Evolutionary conservation across 1,284 basidiomycete genomes (phyloP), one percentile per base, ranked within the genome.

Genomic region (Pterulicium gracile): DNA sequence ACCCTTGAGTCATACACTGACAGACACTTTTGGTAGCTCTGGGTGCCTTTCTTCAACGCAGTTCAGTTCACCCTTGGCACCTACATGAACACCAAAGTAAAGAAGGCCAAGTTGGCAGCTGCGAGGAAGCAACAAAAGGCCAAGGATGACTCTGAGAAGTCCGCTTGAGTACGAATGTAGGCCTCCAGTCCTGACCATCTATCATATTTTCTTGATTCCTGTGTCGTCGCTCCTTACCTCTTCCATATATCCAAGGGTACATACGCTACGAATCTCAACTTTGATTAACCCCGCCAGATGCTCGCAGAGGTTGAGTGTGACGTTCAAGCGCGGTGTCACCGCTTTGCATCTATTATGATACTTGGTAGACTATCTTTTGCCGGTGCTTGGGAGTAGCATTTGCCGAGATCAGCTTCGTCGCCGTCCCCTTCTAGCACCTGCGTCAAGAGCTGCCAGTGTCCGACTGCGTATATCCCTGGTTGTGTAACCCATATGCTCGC

Each of bases 31-130:
- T 18, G n/a, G n/a, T 47, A 81, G 79, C 68, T 84, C 27, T 86
- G 83, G 82, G 79, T 82, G 1, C 79, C 80, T 1, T 88, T 80
- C 69, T 85, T 86, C 70, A 84, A 80, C 58, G 57, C 72, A 36
- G 69, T 88, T 45, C 72, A 77, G 55, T 85, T 85, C 58, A 58
- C 74, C 24, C 64, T 81, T 12, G 82, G 81, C 22, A 85, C 82
- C 2, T 73, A 79, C 59, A 81, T 86, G 67, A 88, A 85, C 57
- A 70, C 75, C 47, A 74, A 75, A 47, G 65, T 80, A 51, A 88
- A 88, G 68, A 71, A 71, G 55, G 53, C 77, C 47, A 70, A 70
- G 14, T 59, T 80, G 44, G 72, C 73, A n/a, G 70, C 72, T 40
- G 61, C 65, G 46, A 74, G 70, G 58, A 76, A 73, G 54, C 61